These are phyloP conservation scores for Orbilia oligospora DNA, from an alignment of 2,329 filamentous ascomycete species.

Conservation along the genomic window DNA sequence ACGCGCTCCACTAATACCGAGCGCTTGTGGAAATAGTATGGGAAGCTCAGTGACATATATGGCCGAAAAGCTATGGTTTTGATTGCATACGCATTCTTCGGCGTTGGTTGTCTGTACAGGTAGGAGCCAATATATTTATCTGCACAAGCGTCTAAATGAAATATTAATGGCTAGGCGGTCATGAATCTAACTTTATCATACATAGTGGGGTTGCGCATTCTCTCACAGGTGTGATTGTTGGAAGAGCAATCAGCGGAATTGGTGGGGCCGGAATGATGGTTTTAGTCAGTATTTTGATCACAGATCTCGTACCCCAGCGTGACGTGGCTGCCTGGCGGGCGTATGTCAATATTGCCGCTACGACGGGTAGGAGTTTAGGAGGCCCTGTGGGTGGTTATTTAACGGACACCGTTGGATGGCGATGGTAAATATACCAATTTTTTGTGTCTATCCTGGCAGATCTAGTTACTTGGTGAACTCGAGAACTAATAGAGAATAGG, in stretches of 20 bases:
- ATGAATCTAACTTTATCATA: constrained; percentile 1
- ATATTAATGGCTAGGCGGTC: background rate
- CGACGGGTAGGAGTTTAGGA: constrained; percentile 71
- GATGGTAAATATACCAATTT: constrained; percentile 71
- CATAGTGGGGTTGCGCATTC: constrained; percentile 68
- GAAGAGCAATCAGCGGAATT: constrained; percentile 71
- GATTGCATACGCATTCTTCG: constrained; percentile 71
- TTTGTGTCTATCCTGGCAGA: background rate
- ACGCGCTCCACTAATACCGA: background rate
- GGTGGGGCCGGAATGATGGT: constrained; percentile 71
- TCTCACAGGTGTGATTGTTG: constrained; percentile 71
- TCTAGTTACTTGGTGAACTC: background rate
- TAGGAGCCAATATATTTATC: constrained; percentile 65
- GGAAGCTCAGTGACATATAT: constrained; percentile 74
- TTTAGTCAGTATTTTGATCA: constrained; percentile 71
- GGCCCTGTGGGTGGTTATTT: constrained; percentile 75
- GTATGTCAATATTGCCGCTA: constrained; percentile 72
- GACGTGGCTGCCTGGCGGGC: constrained; percentile 73
- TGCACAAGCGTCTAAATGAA: background rate
- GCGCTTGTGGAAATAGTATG: constrained; percentile 67
- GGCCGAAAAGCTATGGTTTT: constrained; percentile 72
- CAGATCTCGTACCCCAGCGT: constrained; percentile 71
- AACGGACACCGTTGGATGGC: constrained; percentile 76
- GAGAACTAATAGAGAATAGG: constrained; percentile 65
- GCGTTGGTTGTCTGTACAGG: constrained; percentile 68